These are phyloP conservation scores for Jatropha multifida DNA, from an alignment of 441 rosid species.

Conservation along the genomic window DNA sequence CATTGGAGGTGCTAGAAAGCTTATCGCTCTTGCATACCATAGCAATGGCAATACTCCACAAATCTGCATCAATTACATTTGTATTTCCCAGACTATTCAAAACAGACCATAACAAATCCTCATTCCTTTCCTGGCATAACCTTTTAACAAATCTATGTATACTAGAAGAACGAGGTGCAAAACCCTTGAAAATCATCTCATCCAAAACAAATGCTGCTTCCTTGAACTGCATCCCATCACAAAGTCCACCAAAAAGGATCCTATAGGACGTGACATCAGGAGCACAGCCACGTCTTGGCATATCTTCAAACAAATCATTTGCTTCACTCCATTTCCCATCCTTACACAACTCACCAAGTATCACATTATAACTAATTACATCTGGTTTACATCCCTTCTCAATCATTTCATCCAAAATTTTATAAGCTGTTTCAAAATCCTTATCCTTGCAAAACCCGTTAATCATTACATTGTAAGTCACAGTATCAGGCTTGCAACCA, in stretches of 20 bases:
- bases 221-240: conserved; percentile 39
- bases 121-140: conserved; percentile 39
- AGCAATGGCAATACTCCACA: conserved; percentile 45
- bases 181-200: conserved; percentile 80
- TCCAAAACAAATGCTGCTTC: conserved; percentile 64
- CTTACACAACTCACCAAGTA: conserved; percentile 55
- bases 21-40: conserved; percentile 31
- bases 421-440: conserved; percentile 52
- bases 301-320: conserved; percentile 65
- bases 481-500: conserved; percentile 56
- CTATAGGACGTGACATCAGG: conserved; percentile 78
- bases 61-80: conserved; percentile 34
- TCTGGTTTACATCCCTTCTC: conserved; percentile 57
- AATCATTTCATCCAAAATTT: conserved; percentile 57
- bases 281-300: conserved; percentile 65
- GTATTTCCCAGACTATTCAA: conserved; percentile 39
- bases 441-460: conserved; percentile 44
- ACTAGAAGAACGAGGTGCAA: conserved; percentile 43
- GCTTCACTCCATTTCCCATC: conserved; percentile 57
- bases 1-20: conserved; percentile 9
- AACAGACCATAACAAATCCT: conserved; percentile 41
- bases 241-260: conserved; percentile 65
- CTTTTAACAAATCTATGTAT: conserved; percentile 37
- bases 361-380: conserved; percentile 59
- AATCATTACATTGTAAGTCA: conserved; percentile 64